phyloP scores from a whole-genome alignment of 257 asterid species.

The Nicotiana benthamiana region DNA sequence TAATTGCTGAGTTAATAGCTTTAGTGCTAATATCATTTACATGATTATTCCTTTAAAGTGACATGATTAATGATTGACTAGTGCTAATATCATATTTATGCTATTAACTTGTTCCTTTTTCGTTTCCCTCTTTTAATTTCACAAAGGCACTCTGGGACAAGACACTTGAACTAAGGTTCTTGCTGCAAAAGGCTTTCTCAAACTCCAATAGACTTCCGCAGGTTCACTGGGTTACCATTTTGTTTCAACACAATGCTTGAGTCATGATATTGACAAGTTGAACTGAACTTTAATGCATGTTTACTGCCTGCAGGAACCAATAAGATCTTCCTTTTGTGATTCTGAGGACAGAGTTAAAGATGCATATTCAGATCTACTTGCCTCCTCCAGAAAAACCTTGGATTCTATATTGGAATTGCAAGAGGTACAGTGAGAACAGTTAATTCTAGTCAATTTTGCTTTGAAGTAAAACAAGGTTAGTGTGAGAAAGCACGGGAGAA shows the following conservation, averaged over 20 bases:
- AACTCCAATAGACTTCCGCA: slow-evolving; percentile 89
- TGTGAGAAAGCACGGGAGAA: no score
- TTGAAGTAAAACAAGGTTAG: background rate
- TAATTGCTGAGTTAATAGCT: background rate
- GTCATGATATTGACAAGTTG: background rate
- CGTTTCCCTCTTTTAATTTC: background rate
- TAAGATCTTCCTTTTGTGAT: slow-evolving; percentile 56
- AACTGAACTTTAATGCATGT: slow-evolving; percentile 4
- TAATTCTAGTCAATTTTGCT: background rate
- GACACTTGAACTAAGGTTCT: slow-evolving; percentile 85
- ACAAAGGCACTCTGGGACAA: slow-evolving; percentile 91
- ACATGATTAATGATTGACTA: background rate
- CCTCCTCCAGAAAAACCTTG: slow-evolving; percentile 69
- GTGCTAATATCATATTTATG: background rate
- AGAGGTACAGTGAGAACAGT: slow-evolving; percentile 41
- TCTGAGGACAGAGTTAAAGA: slow-evolving; percentile 39
- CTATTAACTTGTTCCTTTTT: background rate
- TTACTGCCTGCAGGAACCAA: slow-evolving; percentile 50
- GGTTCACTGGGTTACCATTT: slow-evolving; percentile 35
- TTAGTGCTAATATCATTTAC: background rate
- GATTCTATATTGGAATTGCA: slow-evolving; percentile 66
- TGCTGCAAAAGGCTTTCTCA: slow-evolving; percentile 80
- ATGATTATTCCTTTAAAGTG: background rate
- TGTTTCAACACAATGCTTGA: background rate
- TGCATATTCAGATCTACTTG: slow-evolving; percentile 67